phyloP scores from a whole-genome alignment of 2,329 filamentous ascomycete genomes.

The Zymoseptoria pseudotritici region DNA sequence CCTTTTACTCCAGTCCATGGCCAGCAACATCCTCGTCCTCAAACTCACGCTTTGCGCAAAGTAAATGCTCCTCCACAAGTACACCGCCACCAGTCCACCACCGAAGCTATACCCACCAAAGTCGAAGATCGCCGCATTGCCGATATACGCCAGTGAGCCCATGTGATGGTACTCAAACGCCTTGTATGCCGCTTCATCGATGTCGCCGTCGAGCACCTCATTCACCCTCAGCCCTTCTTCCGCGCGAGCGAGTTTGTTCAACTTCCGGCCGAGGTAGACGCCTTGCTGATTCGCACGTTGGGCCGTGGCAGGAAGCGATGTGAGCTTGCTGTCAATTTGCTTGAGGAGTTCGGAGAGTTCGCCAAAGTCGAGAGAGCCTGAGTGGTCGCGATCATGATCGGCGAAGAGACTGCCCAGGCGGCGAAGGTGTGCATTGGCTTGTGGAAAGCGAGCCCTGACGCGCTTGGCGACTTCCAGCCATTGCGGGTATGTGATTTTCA shows the following conservation, averaged over 20 bases:
- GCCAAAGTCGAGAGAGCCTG: constrained; percentile 85
- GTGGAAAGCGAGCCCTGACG: constrained; percentile 83
- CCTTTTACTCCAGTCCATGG: constrained; percentile 99
- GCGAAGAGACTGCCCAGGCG: constrained; percentile 86
- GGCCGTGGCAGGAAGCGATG: constrained; percentile 86
- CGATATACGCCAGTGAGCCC: constrained; percentile 87
- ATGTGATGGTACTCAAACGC: constrained; percentile 92
- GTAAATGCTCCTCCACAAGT: constrained; percentile 92
- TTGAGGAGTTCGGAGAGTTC: constrained; percentile 81
- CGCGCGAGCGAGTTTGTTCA: constrained; percentile 80
- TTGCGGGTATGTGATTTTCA: constrained; percentile 78
- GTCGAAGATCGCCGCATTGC: constrained; percentile 94
- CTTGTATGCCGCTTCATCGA: constrained; percentile 88
- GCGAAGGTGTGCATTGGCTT: constrained; percentile 77
- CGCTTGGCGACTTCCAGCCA: constrained; percentile 79
- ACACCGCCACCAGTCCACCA: constrained; percentile 86
- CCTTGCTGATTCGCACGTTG: constrained; percentile 96
- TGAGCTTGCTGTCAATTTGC: constrained; percentile 92
- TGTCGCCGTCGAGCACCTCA: constrained; percentile 75
- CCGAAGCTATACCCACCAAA: constrained; percentile 69
- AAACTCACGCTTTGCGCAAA: constrained; percentile 96
- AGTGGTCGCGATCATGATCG: constrained; percentile 87
- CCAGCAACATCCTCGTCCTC: constrained; percentile 76
- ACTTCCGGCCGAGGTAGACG: constrained; percentile 82
- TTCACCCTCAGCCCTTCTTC: constrained; percentile 70